phyloP scores from a whole-genome alignment of 345 rosid genomes.

The Eucalyptus tenuipes region DNA sequence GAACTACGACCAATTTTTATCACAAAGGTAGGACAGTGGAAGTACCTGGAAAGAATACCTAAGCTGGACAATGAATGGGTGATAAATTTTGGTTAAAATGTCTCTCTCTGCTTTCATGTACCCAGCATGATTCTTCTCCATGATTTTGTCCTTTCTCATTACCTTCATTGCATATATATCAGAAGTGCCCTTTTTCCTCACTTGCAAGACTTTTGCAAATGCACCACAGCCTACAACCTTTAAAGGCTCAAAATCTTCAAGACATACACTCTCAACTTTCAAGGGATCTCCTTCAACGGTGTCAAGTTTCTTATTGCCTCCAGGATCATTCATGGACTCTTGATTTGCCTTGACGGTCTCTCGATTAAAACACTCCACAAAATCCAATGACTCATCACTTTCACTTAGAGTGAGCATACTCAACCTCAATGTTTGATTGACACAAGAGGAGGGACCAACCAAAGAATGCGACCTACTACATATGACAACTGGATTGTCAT shows the following conservation, averaged over 20 bases:
- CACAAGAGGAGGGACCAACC: constrained; percentile 73
- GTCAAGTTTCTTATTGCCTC: constrained; percentile 3
- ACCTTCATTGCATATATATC: constrained; percentile 98
- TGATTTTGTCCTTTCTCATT: constrained; percentile 85
- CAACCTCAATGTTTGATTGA: constrained; percentile 47
- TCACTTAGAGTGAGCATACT: constrained; percentile 49
- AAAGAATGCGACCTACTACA: constrained; percentile 76
- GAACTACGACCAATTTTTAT: neutral
- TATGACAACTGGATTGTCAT: constrained; percentile 61
- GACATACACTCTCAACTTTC: constrained; percentile 27
- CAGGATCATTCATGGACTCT: constrained; percentile 14
- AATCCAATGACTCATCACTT: constrained; percentile 30
- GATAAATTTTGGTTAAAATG: constrained; percentile 68
- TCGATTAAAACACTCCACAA: constrained; percentile 22
- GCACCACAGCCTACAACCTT: constrained; percentile 95
- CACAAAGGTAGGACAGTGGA: neutral
- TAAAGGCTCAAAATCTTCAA: constrained; percentile 82
- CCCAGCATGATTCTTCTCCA: constrained; percentile 88
- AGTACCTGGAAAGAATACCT: constrained; percentile 82
- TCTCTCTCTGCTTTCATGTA: constrained; percentile 98
- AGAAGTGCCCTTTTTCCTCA: constrained; percentile 67
- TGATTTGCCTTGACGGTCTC: constrained; percentile 17
- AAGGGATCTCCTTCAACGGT: constrained; percentile 1
- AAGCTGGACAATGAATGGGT: constrained; percentile 90
- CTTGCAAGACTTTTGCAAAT: constrained; percentile 91